Base-by-base conservation (phyloP, 2,329 filamentous ascomycete species). In the Xylariaceae sp. region DNA sequence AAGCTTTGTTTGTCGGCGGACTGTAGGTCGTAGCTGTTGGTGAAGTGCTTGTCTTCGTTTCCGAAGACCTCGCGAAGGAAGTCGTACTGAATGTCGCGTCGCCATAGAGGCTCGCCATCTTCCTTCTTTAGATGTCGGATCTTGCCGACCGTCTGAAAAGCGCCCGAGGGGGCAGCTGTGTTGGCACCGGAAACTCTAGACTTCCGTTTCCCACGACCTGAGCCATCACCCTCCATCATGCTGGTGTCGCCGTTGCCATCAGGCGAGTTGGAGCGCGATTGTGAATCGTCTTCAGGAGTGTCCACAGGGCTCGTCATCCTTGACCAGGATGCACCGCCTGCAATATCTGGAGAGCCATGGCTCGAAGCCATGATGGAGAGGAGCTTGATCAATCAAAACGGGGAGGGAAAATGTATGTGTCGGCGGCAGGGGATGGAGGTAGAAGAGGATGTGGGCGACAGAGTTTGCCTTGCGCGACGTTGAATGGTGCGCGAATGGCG, bases 111-210 rank as follows among this genome's bases (percentile, higher is more conserved):
- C 60, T 92, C 88, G 64, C 90, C 90, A 65, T 95, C 90, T 56
- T 92, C 89, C 70, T 94, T 94, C 72, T 95, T 95, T 47, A 95
- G 73, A 68, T 94, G 89, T 48, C 88, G 76, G 52, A 95, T 90
- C 74, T 94, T 95, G 60, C 81, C 81, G 47, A 82, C 56, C 19
- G 58, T 58, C 10, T 61, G 50, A 50, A 63, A 61, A 1, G 56
- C 57, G 1, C 51, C 51, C 12, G 55, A 45, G 31, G 56, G 51
- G 10, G 53, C 54, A 28, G 50, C 59, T 10, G 50, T 52, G 10
- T 53, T 55, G 5, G 57, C 54, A 16, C 60, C 47, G 28, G 56
- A 57, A 12, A 51, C 57, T 42, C 60, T 62, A 17, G 58, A 64
- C 45, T 64, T 66, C 48, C 62, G 58, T 53, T 65, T 65, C 16